These are phyloP conservation scores for Agrocybe praecox DNA, from an alignment of 768 basidiomycete genomes.

Conservation along the genomic window DNA sequence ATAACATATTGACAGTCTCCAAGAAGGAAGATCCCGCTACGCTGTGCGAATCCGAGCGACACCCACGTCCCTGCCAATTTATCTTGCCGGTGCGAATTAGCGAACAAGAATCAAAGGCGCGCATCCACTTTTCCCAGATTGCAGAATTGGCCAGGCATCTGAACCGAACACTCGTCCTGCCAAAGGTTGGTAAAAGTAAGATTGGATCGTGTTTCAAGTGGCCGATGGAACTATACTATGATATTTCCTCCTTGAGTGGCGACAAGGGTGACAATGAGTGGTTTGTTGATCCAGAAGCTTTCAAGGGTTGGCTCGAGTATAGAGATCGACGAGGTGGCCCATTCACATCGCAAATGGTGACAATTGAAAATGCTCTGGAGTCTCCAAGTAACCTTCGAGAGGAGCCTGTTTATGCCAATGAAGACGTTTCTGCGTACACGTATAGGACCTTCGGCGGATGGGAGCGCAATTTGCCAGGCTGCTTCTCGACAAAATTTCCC, in stretches of 20 bases:
- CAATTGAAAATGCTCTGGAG: constrained; percentile 13
- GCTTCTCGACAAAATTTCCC: constrained; percentile 22
- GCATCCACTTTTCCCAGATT: constrained; percentile 56
- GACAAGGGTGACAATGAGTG: constrained; percentile 11
- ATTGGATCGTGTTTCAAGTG: constrained; percentile 53
- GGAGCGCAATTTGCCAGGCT: constrained; percentile 22
- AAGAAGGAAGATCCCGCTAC: background rate
- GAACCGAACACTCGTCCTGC: constrained; percentile 61
- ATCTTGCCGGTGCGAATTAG: constrained; percentile 50
- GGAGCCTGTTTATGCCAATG: constrained; percentile 8
- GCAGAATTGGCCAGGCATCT: constrained; percentile 47
- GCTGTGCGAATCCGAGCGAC: constrained; percentile 15
- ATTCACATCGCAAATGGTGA: constrained; percentile 34
- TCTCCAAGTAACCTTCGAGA: background rate
- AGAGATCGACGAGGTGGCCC: constrained; percentile 24
- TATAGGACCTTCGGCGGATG: constrained; percentile 19
- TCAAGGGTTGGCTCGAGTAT: constrained; percentile 22
- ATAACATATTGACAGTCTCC: background rate
- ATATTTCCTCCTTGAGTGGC: constrained; percentile 23
- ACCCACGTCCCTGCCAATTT: constrained; percentile 39
- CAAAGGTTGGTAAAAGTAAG: constrained; percentile 59
- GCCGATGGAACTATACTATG: constrained; percentile 55
- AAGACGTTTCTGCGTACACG: constrained; percentile 24
- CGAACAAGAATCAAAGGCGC: constrained; percentile 63
- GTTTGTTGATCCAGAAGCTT: constrained; percentile 8